phyloP scores from a whole-genome alignment of 331 rosid genomes.

The Cucumis variabilis region DNA sequence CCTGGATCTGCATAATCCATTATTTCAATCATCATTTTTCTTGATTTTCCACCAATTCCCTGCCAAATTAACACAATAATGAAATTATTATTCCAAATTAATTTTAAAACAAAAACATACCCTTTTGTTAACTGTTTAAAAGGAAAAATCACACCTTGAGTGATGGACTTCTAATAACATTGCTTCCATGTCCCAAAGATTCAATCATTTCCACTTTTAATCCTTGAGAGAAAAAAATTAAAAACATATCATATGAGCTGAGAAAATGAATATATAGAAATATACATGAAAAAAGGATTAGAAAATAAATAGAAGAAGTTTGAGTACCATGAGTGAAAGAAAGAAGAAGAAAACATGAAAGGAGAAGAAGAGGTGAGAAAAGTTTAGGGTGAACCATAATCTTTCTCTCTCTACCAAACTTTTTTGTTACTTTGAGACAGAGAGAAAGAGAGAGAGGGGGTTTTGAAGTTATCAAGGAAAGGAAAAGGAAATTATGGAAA shows the following conservation, averaged over 20 bases:
- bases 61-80: slow-evolving; percentile 25
- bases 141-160: slow-evolving; percentile 24
- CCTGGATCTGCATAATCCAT: slow-evolving; percentile 75
- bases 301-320: neutral
- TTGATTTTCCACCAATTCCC: slow-evolving; percentile 39
- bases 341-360: slow-evolving; percentile 61
- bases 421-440: neutral
- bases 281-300: too few species aligned
- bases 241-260: too few species aligned
- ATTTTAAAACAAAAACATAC: neutral
- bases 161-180: neutral
- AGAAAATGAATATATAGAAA: too few species aligned
- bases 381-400: slow-evolving; percentile 59
- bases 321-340: slow-evolving; percentile 39
- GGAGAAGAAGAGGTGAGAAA: slow-evolving; percentile 44
- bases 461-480: neutral
- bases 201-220: slow-evolving; percentile 47
- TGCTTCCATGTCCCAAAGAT: slow-evolving; percentile 32
- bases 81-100: too few species aligned
- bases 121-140: neutral
- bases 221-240: slow-evolving; percentile 46
- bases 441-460: neutral
- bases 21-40: slow-evolving; percentile 37
- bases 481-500: neutral
- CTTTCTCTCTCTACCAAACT: neutral